A percentile compares a stretch with the other conserved stretches of the same genome.
Evolutionary conservation across 2,329 filamentous ascomycete species (phyloP).

Genomic region (Fusarium pseudoanthophilum): DNA sequence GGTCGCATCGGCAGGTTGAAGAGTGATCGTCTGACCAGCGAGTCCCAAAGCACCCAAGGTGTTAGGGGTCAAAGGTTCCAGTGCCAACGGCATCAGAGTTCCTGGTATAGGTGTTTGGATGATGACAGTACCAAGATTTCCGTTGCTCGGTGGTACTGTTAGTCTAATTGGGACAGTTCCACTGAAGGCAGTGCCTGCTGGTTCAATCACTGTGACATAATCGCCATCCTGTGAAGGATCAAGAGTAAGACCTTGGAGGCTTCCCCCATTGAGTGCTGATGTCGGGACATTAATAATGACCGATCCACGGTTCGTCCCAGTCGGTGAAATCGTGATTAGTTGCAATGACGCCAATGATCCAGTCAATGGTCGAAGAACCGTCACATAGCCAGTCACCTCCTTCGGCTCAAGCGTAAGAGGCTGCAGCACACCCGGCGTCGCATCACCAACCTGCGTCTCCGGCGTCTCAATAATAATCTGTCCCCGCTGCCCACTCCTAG

Average conservation of each 20-base stretch:
- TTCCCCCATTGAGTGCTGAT: background rate
- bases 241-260: conserved; percentile 7
- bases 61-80: background rate
- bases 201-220: conserved; percentile 33
- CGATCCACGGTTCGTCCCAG: conserved; percentile 29
- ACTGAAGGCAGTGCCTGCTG: conserved; percentile 2
- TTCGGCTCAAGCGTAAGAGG: conserved; percentile 28
- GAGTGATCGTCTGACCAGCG: conserved; percentile 21
- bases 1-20: conserved; percentile 14
- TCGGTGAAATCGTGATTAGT: conserved; percentile 27
- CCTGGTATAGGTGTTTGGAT: conserved; percentile 30
- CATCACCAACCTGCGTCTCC: conserved; percentile 8
- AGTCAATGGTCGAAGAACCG: conserved; percentile 26
- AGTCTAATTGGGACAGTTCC: conserved; percentile 5
- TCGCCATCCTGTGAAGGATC: conserved; percentile 12
- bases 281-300: conserved; percentile 34
- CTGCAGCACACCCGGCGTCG: background rate
- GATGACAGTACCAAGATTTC: conserved; percentile 27
- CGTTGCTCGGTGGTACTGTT: conserved; percentile 27
- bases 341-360: conserved; percentile 2
- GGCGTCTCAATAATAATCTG: conserved; percentile 40
- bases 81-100: background rate
- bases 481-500: conserved; percentile 15
- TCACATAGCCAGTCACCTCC: conserved; percentile 23
- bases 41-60: background rate